Evolutionary conservation across 1,139 yeast species (phyloP).

Genomic region (Meyerozyma athensensis): DNA sequence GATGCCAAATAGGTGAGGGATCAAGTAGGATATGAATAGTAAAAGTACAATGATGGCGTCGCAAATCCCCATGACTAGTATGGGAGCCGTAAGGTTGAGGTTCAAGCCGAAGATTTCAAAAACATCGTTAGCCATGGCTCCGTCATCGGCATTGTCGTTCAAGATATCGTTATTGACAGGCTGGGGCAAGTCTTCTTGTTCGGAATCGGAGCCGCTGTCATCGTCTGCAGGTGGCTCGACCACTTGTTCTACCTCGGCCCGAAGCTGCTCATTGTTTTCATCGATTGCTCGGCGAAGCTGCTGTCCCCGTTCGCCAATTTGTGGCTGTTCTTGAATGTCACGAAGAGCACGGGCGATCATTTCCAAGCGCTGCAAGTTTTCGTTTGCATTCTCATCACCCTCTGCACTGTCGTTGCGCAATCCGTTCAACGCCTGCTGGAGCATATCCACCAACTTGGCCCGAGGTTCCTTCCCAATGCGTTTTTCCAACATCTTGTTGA

Average conservation of each 20-base stretch:
- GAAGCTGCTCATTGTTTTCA: slow-evolving; percentile 5
- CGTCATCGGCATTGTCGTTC: slow-evolving; percentile 8
- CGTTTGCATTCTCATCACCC: slow-evolving; percentile 19
- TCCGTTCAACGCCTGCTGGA: slow-evolving; percentile 26
- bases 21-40: slow-evolving; percentile 43
- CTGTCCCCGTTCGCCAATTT: slow-evolving; percentile 15
- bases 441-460: slow-evolving; percentile 35
- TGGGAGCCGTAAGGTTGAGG: slow-evolving; percentile 32
- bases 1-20: slow-evolving; percentile 53
- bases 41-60: slow-evolving; percentile 41
- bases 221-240: slow-evolving; percentile 6
- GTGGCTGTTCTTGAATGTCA: slow-evolving; percentile 23
- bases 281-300: slow-evolving; percentile 19
- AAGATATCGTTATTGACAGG: slow-evolving; percentile 5
- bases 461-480: slow-evolving; percentile 57
- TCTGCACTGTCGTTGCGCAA: slow-evolving; percentile 22
- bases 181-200: slow-evolving; percentile 5
- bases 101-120: slow-evolving; percentile 36
- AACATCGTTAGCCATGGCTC: slow-evolving; percentile 11
- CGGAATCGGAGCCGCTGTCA: slow-evolving; percentile 6
- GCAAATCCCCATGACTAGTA: slow-evolving; percentile 31
- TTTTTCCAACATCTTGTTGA: slow-evolving; percentile 48
- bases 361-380: slow-evolving; percentile 23
- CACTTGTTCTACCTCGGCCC: slow-evolving; percentile 7
- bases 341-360: slow-evolving; percentile 28